Evolutionary conservation across 169 alveolate genomes (phyloP), one percentile per base, ranked within the genome.

Genomic region (Cryptosporidium meleagridis): DNA sequence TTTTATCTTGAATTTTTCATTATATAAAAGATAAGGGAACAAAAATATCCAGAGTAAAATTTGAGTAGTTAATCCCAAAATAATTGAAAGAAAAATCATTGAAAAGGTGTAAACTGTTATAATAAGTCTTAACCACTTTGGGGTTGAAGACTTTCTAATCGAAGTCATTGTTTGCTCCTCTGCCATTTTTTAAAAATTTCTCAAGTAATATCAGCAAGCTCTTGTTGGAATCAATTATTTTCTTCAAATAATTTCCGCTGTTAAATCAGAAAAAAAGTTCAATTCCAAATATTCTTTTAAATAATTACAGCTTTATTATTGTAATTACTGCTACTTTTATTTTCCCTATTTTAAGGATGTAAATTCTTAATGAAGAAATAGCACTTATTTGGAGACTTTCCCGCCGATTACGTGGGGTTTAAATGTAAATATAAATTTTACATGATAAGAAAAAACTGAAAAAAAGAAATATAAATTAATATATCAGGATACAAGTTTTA

Each of bases 11-110:
- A 80, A 80, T 18, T 29, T 62, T 37, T 80, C 75, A 80, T 80
- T 61, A 65, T 59, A 62, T 5, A 80, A 52, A 12, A 80, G 65
- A 41, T 80, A 80, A 41, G 87, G 87, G 37, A 80, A 80, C 41
- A 80, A 14, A 16, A 80, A 18, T 44, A 80, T 26, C 87, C 87
- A 80, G 21, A 80, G 70, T 41, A 44, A 45, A 26, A 80, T 44
- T 35, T 80, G 87, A 4, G 72, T 62, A n/a, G 44, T 26, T 9
- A 80, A 80, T 41, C 87, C 87, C 2, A 80, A 7, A 14, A 80
- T 1, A 18, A 80, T 53, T 61, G 87, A 59, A 16, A 65, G 21
- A 2, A 62, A 41, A n/a, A 80, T 80, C 75, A 62, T 62, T 18
- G 26, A 35, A 80, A 62, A 80, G 37, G 44, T 44, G 45, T 80